A percentile compares a stretch with the other conserved stretches of the same genome.
Evolutionary conservation across 1,284 basidiomycete genomes (phyloP).

Genomic region (Sanghuangporus weigelae): DNA sequence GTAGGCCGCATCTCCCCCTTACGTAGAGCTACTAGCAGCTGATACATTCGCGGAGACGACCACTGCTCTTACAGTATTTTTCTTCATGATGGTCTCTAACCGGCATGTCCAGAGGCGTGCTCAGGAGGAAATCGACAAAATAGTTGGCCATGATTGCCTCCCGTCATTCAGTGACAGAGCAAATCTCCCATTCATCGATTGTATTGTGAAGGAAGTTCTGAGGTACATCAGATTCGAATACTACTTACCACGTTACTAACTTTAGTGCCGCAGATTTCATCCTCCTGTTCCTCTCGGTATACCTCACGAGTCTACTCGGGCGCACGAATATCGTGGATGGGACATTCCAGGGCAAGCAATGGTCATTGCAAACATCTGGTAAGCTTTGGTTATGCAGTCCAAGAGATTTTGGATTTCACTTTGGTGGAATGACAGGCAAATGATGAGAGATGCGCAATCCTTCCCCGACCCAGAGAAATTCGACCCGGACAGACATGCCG

Average conservation of each 20-base stretch:
- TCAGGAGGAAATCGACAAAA: conserved; percentile 12
- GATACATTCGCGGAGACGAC: not conserved
- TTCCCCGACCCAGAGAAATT: conserved; percentile 9
- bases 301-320: conserved; percentile 2
- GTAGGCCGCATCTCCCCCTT: not conserved
- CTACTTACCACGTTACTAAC: not conserved
- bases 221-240: conserved; percentile 18
- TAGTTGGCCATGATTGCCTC: conserved; percentile 18
- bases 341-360: conserved; percentile 11
- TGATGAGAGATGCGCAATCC: conserved; percentile 12
- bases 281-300: not conserved
- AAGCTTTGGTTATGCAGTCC: not conserved
- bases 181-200: conserved; percentile 25
- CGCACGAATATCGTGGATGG: conserved; percentile 11
- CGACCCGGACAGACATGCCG: conserved; percentile 1
- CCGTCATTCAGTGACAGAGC: conserved; percentile 25
- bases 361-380: conserved; percentile 18
- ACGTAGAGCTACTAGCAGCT: not conserved
- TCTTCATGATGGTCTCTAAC: conserved; percentile 8
- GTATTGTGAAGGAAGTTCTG: conserved; percentile 26
- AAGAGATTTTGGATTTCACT: not conserved
- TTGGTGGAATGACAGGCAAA: not conserved
- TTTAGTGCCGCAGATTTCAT: not conserved
- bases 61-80: not conserved
- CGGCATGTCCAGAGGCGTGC: conserved; percentile 9